A percentile compares a stretch with the other conserved stretches of the same genome.
Conservation (phyloP, 768 basidiomycete species). For the Suillus luteus region DNA sequence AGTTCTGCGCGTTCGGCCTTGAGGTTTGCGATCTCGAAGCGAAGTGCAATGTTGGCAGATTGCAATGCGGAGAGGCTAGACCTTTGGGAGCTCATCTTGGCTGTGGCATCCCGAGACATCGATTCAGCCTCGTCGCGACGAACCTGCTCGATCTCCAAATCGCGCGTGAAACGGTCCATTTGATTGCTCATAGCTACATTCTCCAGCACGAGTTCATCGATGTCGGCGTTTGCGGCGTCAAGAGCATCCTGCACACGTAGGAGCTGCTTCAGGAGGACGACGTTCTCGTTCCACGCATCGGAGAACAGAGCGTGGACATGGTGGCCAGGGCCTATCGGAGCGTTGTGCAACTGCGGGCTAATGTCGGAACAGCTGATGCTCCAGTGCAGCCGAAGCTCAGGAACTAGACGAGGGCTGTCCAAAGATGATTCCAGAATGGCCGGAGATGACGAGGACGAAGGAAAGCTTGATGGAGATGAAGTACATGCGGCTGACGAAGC, state of each 20-base stretch:
- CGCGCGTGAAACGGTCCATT: neutral
- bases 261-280: neutral
- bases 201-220: neutral
- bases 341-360: neutral
- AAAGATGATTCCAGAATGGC: neutral
- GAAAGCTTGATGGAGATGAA: neutral
- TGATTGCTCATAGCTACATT: neutral
- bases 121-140: conserved; percentile 3
- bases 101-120: conserved; percentile 1
- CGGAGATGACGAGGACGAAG: neutral
- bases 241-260: neutral
- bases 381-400: neutral
- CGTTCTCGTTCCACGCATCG: conserved; percentile 1
- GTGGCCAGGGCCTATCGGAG: neutral
- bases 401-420: neutral
- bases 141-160: neutral
- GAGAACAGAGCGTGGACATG: neutral
- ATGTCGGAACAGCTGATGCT: neutral
- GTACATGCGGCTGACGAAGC: neutral
- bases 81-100: conserved; percentile 1
- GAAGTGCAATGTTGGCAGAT: neutral
- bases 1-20: conserved; percentile 3
- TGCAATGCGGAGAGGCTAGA: neutral
- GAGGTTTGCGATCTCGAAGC: neutral
- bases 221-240: neutral